A percentile compares a stretch with the other conserved stretches of the same genome.
phyloP scores from a whole-genome alignment of 768 basidiomycete genomes.

The Pisolithus microcarpus region DNA sequence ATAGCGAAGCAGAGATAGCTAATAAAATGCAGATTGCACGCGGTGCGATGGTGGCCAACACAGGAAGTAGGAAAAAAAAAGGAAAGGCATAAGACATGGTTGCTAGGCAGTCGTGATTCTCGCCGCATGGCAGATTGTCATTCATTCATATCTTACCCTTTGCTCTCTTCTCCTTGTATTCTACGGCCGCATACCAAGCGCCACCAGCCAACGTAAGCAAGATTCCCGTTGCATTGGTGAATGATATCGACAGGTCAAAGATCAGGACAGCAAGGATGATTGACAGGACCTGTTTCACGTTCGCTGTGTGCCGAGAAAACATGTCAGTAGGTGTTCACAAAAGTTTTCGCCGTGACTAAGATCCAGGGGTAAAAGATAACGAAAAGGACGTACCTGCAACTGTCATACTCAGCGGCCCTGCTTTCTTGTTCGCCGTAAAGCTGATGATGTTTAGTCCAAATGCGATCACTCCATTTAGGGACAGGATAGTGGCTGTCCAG shows the following conservation, averaged over 20 bases:
- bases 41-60: too few species aligned
- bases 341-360: neutral
- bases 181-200: constrained; percentile 68
- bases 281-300: constrained; percentile 91
- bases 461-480: constrained; percentile 79
- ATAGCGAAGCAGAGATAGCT: too few species aligned
- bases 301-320: constrained; percentile 38
- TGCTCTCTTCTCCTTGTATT: constrained; percentile 43
- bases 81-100: too few species aligned
- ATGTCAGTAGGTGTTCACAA: constrained; percentile 7
- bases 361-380: neutral
- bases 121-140: too few species aligned
- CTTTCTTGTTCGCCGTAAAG: constrained; percentile 92
- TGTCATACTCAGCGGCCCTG: constrained; percentile 85
- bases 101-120: too few species aligned
- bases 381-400: constrained; percentile 61
- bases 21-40: too few species aligned
- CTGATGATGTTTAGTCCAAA: constrained; percentile 91
- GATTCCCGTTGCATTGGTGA: constrained; percentile 78
- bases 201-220: constrained; percentile 79
- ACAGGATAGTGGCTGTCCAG: constrained; percentile 44
- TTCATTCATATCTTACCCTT: constrained; percentile 12
- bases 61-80: too few species aligned
- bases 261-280: constrained; percentile 76
- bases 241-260: constrained; percentile 77